Evolutionary conservation across 306 rosid genomes (phyloP).

Genomic region (Inga oerstediana): DNA sequence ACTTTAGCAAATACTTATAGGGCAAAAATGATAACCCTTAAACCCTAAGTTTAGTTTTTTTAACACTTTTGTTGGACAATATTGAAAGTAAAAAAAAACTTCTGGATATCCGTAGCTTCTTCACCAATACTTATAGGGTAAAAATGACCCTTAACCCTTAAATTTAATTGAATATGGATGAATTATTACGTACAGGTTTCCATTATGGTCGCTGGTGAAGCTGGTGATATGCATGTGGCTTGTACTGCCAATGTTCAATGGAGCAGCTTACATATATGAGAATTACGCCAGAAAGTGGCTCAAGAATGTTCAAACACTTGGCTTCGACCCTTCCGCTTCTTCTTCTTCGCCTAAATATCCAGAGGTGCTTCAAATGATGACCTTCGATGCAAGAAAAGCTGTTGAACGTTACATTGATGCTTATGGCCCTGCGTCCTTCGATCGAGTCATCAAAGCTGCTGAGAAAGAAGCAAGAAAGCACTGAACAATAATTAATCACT

Average conservation of each 20-base stretch:
- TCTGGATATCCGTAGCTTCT: no score
- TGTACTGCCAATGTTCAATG: slow-evolving; percentile 87
- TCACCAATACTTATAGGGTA: no score
- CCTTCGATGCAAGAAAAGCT: slow-evolving; percentile 74
- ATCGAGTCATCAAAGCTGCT: slow-evolving; percentile 62
- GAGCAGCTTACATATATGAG: slow-evolving; percentile 84
- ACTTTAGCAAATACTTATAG: no score
- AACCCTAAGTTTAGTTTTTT: no score
- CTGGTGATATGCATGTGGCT: slow-evolving; percentile 79
- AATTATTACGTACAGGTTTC: slow-evolving; percentile 51
- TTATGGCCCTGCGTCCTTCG: slow-evolving; percentile 75
- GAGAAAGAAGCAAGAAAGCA: not conserved
- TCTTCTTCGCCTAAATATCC: slow-evolving; percentile 38
- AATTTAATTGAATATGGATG: not conserved
- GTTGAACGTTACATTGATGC: slow-evolving; percentile 71
- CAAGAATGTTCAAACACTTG: slow-evolving; percentile 46
- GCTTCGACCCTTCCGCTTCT: slow-evolving; percentile 17
- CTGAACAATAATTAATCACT: not conserved
- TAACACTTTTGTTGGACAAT: no score
- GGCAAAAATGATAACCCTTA: no score
- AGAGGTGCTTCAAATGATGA: slow-evolving; percentile 80
- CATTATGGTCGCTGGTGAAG: slow-evolving; percentile 83
- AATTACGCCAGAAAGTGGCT: slow-evolving; percentile 72
- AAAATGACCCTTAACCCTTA: no score
- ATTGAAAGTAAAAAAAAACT: no score